phyloP scores from a whole-genome alignment of 2,329 filamentous ascomycete species.

The Leptodontidium sp. region DNA sequence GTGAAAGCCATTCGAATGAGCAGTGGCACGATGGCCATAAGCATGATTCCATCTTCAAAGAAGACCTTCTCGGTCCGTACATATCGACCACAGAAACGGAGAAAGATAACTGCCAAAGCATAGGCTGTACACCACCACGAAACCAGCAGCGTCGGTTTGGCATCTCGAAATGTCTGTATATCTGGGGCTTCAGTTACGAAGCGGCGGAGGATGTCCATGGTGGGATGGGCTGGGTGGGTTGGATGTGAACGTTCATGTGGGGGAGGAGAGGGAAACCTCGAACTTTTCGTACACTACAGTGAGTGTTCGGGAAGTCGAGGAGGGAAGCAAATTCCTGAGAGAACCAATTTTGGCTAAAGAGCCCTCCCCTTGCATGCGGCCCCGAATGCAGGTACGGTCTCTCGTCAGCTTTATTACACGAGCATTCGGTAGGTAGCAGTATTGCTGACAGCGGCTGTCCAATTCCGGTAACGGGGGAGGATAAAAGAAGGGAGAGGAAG shows the following conservation, averaged over 20 bases:
- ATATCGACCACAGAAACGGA: constrained; percentile 82
- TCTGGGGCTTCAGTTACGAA: constrained; percentile 39
- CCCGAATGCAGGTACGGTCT: constrained; percentile 17
- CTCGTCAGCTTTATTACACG: constrained; percentile 19
- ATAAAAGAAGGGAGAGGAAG: not conserved
- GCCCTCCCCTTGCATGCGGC: not conserved
- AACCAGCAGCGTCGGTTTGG: constrained; percentile 89
- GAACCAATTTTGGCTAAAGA: constrained; percentile 1
- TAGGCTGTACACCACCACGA: constrained; percentile 94
- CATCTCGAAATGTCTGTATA: constrained; percentile 48
- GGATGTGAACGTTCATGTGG: constrained; percentile 15
- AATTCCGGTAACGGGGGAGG: constrained; percentile 3
- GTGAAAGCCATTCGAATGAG: constrained; percentile 84
- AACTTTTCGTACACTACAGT: constrained; percentile 9
- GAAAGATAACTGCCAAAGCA: constrained; percentile 80
- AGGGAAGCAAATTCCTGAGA: not conserved
- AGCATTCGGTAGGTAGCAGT: constrained; percentile 15
- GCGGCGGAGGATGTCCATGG: constrained; percentile 41
- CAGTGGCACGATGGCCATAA: constrained; percentile 80
- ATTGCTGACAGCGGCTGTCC: constrained; percentile 14
- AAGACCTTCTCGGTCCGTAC: constrained; percentile 87
- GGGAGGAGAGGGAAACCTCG: not conserved
- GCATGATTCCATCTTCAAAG: constrained; percentile 85
- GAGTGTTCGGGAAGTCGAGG: constrained; percentile 1
- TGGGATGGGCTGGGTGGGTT: not conserved